Evolutionary conservation across 73 alveolate genomes (phyloP), one percentile per base, ranked within the genome.

Genomic region (Tetrahymena thermophila): DNA sequence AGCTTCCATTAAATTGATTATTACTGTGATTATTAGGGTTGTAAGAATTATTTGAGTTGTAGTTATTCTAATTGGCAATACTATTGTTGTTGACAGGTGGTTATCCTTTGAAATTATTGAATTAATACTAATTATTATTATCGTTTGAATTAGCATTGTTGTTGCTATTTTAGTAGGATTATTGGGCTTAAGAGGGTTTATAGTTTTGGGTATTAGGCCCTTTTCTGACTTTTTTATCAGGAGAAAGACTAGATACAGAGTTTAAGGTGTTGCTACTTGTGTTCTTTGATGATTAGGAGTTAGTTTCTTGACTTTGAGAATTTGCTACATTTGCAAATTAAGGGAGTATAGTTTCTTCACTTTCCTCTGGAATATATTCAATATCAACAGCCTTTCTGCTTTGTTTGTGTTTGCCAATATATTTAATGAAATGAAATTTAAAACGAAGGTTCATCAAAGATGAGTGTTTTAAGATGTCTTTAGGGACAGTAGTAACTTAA

Each of bases 401-500:
- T 94, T 95, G 37, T 25, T 85, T 95, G 40, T 95, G 94, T 35
- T 95, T 95, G 0, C 97, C 97, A 44, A 95, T 95, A 34, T 95
- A 95, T n/a, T 85, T 95, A 89, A 95, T 95, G 8, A 95, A 38
- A 44, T 94, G 93, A 34, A 95, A 95, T 50, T 85, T 89, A 35
- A 95, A 85, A 17, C 94, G 71, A 43, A 94, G 97, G n/a, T 71
- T 71, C 43, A 85, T 55, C 34, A 19, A 94, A 21, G 84, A 85
- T n/a, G 71, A 95, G 5, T 34, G 38, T 50, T 89, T 95, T 25
- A 95, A 38, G 34, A 55, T 28, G 11, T 98, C 99, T 56, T 95
- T 94, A 21, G 98, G 85, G 35, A 98, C 94, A 34, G 96, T 96
- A 2, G 98, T 95, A 11, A 93, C 96, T 93, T 94, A 94, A 93